Evolutionary conservation across 768 basidiomycete genomes (phyloP).

Genomic region (Panaeolus papilionaceus): DNA sequence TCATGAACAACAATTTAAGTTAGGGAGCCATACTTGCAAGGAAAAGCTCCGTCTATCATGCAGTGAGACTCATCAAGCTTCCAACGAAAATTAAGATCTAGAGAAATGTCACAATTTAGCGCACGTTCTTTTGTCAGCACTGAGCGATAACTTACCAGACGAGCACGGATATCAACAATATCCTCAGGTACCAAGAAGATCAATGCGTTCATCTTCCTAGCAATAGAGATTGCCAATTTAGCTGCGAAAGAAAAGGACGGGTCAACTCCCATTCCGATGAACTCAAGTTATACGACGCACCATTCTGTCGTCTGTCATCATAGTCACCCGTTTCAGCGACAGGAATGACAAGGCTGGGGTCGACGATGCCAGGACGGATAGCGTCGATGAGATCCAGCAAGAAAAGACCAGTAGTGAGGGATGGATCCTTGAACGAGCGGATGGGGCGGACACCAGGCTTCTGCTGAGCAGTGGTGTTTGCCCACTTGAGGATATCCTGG

Average conservation of each 20-base stretch:
- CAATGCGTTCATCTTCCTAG: constrained; percentile 95
- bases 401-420: constrained; percentile 88
- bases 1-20: neutral
- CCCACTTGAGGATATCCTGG: constrained; percentile 95
- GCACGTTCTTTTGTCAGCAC: neutral
- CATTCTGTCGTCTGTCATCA: constrained; percentile 92
- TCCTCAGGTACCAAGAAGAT: constrained; percentile 98
- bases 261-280: constrained; percentile 13
- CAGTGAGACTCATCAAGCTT: constrained; percentile 82
- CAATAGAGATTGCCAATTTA: constrained; percentile 97
- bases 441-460: constrained; percentile 63
- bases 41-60: constrained; percentile 28
- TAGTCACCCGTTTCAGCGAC: constrained; percentile 70
- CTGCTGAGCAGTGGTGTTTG: constrained; percentile 86
- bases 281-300: constrained; percentile 49
- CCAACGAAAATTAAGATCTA: constrained; percentile 97
- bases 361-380: constrained; percentile 93
- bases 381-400: constrained; percentile 92
- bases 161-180: constrained; percentile 92
- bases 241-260: constrained; percentile 52
- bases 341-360: constrained; percentile 77
- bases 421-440: constrained; percentile 94
- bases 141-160: constrained; percentile 65
- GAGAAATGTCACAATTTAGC: neutral
- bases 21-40: neutral